Percentiles rank a stretch among this genome's conserved stretches.
phyloP scores from a whole-genome alignment of 1,139 yeast genomes.

The Yamadazyma spencermartinsiae region DNA sequence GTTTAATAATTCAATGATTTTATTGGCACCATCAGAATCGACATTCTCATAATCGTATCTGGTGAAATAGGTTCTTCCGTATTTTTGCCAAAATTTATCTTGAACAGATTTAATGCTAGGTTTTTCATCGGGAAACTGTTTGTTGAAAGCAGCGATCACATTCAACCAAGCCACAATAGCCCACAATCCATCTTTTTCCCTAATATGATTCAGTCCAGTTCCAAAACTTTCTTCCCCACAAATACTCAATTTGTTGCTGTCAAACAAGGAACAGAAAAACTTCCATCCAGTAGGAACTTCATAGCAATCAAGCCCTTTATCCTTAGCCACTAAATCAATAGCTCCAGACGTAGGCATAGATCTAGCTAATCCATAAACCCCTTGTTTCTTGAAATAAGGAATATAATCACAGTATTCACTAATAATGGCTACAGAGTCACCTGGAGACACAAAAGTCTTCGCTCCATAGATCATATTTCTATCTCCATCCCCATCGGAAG shows the following conservation, averaged over 20 bases:
- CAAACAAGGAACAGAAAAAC: constrained; percentile 93
- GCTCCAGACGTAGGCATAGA: constrained; percentile 98
- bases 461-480: constrained; percentile 98
- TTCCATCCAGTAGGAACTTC: constrained; percentile 99
- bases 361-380: constrained; percentile 93
- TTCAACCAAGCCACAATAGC: constrained; percentile 97
- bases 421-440: constrained; percentile 96
- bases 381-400: constrained; percentile 86
- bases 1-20: constrained; percentile 62
- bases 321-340: constrained; percentile 84
- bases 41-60: constrained; percentile 93
- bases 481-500: constrained; percentile 98
- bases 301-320: constrained; percentile 71
- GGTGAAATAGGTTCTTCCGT: constrained; percentile 97
- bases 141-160: constrained; percentile 79
- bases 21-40: constrained; percentile 69
- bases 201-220: constrained; percentile 94
- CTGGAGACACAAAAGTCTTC: constrained; percentile 94
- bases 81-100: constrained; percentile 82
- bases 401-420: constrained; percentile 88
- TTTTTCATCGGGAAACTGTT: constrained; percentile 50
- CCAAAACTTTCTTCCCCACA: constrained; percentile 99
- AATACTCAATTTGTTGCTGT: constrained; percentile 86
- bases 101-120: constrained; percentile 80
- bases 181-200: constrained; percentile 98